Conservation (phyloP, 2,329 filamentous ascomycete genomes). For the Cryphonectria carpinicola region DNA sequence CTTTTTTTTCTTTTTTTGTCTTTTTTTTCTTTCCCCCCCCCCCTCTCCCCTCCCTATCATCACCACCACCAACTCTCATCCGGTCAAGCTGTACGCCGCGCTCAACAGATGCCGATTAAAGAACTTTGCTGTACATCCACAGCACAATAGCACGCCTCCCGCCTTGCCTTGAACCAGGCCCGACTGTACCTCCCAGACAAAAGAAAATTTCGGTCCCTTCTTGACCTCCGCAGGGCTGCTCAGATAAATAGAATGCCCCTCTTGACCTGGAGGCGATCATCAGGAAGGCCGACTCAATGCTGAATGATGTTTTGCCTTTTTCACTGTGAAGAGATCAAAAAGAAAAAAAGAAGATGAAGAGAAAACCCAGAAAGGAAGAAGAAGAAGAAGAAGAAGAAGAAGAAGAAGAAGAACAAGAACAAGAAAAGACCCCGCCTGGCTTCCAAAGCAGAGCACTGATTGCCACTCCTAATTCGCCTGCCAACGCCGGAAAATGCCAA, state of each 20-base stretch:
- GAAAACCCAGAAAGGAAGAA: not conserved
- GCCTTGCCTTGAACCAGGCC: constrained; percentile 5
- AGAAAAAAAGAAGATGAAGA: not conserved
- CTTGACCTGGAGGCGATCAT: not conserved
- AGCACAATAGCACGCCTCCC: constrained; percentile 15
- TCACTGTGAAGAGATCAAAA: not conserved
- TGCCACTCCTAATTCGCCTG: constrained; percentile 23
- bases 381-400: not conserved
- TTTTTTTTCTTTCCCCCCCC: not conserved
- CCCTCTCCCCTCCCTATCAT: too few relatives aligned
- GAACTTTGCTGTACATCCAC: constrained; percentile 27
- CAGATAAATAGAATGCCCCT: not conserved
- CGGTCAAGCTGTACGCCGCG: constrained; percentile 37
- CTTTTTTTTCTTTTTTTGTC: not conserved
- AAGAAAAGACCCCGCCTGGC: not conserved
- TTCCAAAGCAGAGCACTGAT: constrained; percentile 16
- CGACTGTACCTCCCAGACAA: constrained; percentile 21
- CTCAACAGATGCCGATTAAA: constrained; percentile 41
- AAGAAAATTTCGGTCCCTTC: constrained; percentile 19
- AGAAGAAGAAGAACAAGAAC: not conserved
- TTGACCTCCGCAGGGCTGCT: not conserved
- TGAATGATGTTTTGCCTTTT: not conserved
- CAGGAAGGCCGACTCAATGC: not conserved
- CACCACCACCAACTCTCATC: constrained; percentile 7
- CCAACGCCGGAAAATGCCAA: constrained; percentile 30